phyloP scores from a whole-genome alignment of 1,139 yeast species.

The Saccharomyces pastorianus region DNA sequence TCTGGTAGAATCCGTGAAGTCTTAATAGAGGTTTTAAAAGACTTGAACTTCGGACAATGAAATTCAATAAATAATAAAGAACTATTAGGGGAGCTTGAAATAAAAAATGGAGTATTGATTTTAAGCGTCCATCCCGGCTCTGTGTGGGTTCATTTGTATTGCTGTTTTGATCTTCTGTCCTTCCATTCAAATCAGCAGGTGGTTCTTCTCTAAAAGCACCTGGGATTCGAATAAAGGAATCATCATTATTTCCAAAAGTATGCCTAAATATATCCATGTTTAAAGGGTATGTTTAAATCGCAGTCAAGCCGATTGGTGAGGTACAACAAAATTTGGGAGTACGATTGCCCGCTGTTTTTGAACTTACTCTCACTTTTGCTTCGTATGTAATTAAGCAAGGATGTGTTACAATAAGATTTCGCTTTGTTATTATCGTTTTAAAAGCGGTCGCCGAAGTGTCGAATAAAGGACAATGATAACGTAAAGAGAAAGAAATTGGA shows the following conservation, averaged over 20 bases:
- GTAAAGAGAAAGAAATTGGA: constrained; percentile 1
- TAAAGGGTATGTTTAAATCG: constrained; percentile 8
- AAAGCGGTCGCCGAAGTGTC: background rate
- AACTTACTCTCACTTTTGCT: background rate
- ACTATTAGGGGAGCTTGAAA: constrained; percentile 19
- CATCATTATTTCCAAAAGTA: constrained; percentile 9
- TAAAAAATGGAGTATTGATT: background rate
- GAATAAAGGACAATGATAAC: background rate
- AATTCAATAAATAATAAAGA: constrained; percentile 16
- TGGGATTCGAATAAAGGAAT: constrained; percentile 14
- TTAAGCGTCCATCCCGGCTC: background rate
- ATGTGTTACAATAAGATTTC: background rate
- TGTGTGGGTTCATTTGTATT: background rate
- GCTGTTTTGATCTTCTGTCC: background rate
- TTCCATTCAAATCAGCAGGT: background rate
- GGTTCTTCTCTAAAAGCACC: constrained; percentile 12
- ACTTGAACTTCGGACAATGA: constrained; percentile 10
- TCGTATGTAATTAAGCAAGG: background rate
- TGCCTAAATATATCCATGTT: constrained; percentile 15
- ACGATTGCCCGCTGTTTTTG: background rate
- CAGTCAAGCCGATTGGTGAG: background rate
- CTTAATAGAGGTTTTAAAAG: constrained; percentile 19
- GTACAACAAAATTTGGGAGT: background rate
- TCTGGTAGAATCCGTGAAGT: constrained; percentile 20
- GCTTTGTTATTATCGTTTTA: background rate